A percentile compares a stretch with the other conserved stretches of the same genome.
Conservation (phyloP, 441 rosid species). For the Croton setiger region DNA sequence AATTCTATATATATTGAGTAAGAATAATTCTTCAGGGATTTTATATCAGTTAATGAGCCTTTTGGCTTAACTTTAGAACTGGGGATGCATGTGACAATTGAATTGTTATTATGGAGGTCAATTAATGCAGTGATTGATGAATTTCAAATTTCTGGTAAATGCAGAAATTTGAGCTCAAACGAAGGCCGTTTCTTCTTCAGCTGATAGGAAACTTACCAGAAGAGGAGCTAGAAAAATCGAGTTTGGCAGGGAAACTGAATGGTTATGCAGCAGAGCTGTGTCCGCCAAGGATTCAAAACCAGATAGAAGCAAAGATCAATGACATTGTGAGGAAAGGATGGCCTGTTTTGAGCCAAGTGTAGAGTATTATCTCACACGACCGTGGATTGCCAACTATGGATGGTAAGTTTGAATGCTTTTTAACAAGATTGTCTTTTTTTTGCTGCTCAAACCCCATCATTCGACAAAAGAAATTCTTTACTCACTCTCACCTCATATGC, state of each 20-base stretch:
- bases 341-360: constrained; percentile 63
- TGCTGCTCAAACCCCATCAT: too few species aligned
- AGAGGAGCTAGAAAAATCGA: constrained; percentile 78
- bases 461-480: too few species aligned
- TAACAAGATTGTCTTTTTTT: too few species aligned
- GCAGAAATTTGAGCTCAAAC: constrained; percentile 93
- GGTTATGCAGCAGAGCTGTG: constrained; percentile 86
- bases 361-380: constrained; percentile 5
- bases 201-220: constrained; percentile 71
- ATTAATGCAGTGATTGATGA: constrained; percentile 3
- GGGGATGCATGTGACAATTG: neutral
- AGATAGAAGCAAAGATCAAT: constrained; percentile 58
- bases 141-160: constrained; percentile 9
- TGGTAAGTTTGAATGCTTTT: too few species aligned
- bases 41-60: neutral
- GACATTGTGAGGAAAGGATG: constrained; percentile 74
- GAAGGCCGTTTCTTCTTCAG: constrained; percentile 64
- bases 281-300: constrained; percentile 50
- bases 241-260: constrained; percentile 62
- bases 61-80: too few species aligned
- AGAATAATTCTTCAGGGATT: neutral
- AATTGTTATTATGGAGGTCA: neutral
- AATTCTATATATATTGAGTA: neutral
- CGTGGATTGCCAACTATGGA: too few species aligned
- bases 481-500: too few species aligned